Conservation (phyloP, 495 filamentous ascomycete genomes). For the Geoglossum glabrum region DNA sequence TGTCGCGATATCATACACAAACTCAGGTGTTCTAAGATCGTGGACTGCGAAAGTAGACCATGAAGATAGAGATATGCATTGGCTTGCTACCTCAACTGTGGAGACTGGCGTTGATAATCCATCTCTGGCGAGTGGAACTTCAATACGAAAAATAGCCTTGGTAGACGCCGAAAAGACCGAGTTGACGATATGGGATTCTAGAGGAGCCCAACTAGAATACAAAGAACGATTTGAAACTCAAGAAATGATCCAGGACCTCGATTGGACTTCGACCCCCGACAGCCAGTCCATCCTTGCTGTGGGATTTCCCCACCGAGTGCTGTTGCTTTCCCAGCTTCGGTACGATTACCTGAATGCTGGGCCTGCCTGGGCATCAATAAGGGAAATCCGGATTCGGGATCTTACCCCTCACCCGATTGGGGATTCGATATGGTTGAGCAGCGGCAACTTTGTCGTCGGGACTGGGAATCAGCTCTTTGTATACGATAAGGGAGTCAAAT, state of each 20-base stretch:
- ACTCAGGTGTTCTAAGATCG: conserved; percentile 52
- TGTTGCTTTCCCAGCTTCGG: conserved; percentile 75
- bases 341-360: conserved; percentile 83
- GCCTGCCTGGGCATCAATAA: conserved; percentile 74
- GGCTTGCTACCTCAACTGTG: conserved; percentile 67
- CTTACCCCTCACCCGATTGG: conserved; percentile 83
- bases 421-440: conserved; percentile 75
- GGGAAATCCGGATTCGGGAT: conserved; percentile 62
- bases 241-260: conserved; percentile 67
- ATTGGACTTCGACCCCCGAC: conserved; percentile 90
- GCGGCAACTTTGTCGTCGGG: conserved; percentile 67
- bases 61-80: conserved; percentile 37
- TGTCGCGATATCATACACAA: conserved; percentile 71
- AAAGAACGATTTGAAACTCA: conserved; percentile 48
- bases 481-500: conserved; percentile 52
- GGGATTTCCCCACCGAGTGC: conserved; percentile 67
- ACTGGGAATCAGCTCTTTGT: conserved; percentile 88
- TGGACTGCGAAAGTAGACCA: conserved; percentile 67
- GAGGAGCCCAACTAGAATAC: conserved; percentile 64
- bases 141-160: conserved; percentile 68
- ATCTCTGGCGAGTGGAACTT: conserved; percentile 67
- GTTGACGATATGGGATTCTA: conserved; percentile 82
- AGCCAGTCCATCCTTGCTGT: conserved; percentile 81
- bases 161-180: conserved; percentile 53
- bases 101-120: conserved; percentile 59